Base-by-base conservation (phyloP, 768 basidiomycete genomes). In the Amanita jacksonii region DNA sequence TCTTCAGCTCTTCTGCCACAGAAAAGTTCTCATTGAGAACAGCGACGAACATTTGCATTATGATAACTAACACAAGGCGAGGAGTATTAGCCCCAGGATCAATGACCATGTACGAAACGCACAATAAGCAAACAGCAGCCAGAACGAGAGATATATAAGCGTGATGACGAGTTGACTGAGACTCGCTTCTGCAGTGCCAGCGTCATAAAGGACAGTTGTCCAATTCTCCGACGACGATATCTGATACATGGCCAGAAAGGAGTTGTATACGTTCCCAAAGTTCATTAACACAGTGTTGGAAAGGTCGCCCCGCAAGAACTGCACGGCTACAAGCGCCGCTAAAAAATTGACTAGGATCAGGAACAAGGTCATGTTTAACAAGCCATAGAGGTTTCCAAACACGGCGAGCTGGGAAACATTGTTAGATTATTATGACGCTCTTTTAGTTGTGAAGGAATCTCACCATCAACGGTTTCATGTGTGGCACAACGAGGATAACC, bases 1-100 rank as follows among this genome's bases (percentile, higher is more conserved):
- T 78, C 67, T 97, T 97, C 20, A 79, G 74, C 57, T 93, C 89
- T 55, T 97, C 94, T 0, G 90, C 90, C 4, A 96, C 79, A 18
- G 81, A 72, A 54, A 98, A 97, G 61, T 93, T 94, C 68, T 93
- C 91, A 55, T 92, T 88, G 69, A 96, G 91, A 35, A 94, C 91
- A 25, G 94, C 94, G 54, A 98, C 88, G 67, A 97, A 96, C 81
- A 97, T 85, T 57, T 94, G 91, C 38, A 94, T 60, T 7, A 94
- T 72, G 54, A 94, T 88, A 68, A 90, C 92, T 93, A 42, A 38
- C 38, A 46, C 20, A 53, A 38, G 27, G 20, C 40, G 10, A 43
- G 28, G 20, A 16, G 34, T 12, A 13, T 41, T 5, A 47, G 12
- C 27, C 32, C 6, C 30, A 51, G 38, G 20, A 47, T 20, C 45